phyloP scores from a whole-genome alignment of 371 early-diverging fungal species.

The Mortierella sp. region DNA sequence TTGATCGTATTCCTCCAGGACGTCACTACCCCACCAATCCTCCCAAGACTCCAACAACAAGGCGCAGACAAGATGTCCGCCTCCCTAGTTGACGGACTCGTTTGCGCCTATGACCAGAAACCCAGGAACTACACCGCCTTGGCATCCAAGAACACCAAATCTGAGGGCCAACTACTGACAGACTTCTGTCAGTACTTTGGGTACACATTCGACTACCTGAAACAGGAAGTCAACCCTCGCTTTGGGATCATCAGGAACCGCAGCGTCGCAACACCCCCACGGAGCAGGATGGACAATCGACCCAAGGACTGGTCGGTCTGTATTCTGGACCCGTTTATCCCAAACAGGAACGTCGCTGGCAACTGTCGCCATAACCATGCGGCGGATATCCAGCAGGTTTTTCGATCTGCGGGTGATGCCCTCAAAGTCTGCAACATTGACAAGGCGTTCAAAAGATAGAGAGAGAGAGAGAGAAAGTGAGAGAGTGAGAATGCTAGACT shows the following conservation, averaged over 20 bases:
- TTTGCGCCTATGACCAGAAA: not conserved
- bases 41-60: conserved; percentile 15
- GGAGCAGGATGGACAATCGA: not conserved
- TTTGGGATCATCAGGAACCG: not conserved
- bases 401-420: not conserved
- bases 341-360: not conserved
- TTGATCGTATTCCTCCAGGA: not conserved
- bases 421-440: not conserved
- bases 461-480: too few relatives aligned
- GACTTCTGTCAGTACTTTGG: conserved; percentile 71
- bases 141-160: conserved; percentile 57
- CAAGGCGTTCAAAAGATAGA: not conserved
- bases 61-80: not conserved
- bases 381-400: not conserved
- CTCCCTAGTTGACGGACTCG: not conserved
- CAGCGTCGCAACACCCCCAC: not conserved
- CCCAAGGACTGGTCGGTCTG: not conserved
- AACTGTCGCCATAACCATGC: not conserved
- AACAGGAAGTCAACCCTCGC: conserved; percentile 62
- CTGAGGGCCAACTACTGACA: conserved; percentile 65
- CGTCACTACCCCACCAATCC: not conserved
- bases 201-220: conserved; percentile 63
- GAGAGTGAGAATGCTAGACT: too few relatives aligned
- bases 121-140: conserved; percentile 59
- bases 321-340: not conserved